These are phyloP conservation scores for Acanthamoeba divionensis DNA, from an alignment of 208 protist genomes.

Conservation along the genomic window DNA sequence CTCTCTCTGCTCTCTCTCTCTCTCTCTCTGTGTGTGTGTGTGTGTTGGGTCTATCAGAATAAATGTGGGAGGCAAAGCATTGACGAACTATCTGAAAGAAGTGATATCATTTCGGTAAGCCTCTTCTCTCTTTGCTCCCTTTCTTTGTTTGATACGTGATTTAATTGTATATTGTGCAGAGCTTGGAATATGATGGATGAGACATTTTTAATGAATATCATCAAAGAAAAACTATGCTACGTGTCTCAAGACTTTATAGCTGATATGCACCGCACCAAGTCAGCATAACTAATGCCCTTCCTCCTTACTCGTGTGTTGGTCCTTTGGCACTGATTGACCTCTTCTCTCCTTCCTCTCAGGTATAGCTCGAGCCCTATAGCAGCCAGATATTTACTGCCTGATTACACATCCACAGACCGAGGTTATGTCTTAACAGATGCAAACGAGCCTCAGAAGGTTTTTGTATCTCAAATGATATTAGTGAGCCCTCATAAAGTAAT, in stretches of 20 bases:
- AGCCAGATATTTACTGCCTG: conserved; percentile 9
- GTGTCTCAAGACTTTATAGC: conserved; percentile 61
- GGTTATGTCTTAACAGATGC: not conserved
- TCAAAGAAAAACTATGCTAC: conserved; percentile 70
- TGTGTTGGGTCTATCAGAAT: not conserved
- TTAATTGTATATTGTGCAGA: not conserved
- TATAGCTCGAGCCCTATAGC: conserved; percentile 31
- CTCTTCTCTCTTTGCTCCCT: not conserved
- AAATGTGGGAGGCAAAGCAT: conserved; percentile 67
- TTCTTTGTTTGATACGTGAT: not conserved
- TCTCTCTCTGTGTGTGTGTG: not conserved
- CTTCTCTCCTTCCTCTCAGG: too few species aligned
- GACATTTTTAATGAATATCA: conserved; percentile 64
- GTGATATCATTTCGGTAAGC: conserved; percentile 52
- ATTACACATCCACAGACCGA: not conserved
- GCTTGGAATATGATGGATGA: conserved; percentile 77
- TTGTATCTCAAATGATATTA: not conserved
- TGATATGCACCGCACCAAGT: conserved; percentile 53
- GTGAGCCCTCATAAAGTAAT: not conserved
- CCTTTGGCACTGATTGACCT: too few species aligned
- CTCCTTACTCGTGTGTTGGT: not conserved
- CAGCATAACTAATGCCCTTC: not conserved
- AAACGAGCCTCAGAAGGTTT: not conserved
- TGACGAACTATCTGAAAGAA: conserved; percentile 74
- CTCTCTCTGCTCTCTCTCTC: not conserved